Conservation (phyloP, 257 asterid genomes). For the Solanum appendiculatum region DNA sequence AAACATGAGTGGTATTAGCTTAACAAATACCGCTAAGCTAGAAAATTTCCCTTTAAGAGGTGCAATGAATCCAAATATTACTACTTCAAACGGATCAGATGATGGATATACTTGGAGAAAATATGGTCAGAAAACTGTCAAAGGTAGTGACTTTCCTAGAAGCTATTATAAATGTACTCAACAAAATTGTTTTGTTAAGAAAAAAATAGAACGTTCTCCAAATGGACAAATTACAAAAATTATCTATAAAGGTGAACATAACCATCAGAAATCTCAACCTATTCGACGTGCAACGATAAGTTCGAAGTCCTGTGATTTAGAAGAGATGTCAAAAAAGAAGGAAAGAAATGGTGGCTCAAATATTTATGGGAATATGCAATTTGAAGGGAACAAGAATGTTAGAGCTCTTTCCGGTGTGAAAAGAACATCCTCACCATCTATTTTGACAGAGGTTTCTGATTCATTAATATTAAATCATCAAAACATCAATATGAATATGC, state of each 20-base stretch:
- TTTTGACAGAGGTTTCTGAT: conserved; percentile 7
- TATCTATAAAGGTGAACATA: conserved; percentile 54
- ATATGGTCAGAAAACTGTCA: conserved; percentile 79
- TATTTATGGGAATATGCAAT: conserved; percentile 5
- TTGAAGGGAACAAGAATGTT: neutral
- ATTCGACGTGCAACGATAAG: conserved; percentile 8
- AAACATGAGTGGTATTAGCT: neutral
- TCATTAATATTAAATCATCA: neutral
- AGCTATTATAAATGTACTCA: conserved; percentile 68
- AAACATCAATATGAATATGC: neutral
- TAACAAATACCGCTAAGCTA: neutral
- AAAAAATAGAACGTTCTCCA: conserved; percentile 60
- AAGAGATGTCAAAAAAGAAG: conserved; percentile 14
- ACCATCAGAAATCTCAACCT: conserved; percentile 50
- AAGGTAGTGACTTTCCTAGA: conserved; percentile 67
- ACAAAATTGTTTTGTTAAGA: conserved; percentile 42
- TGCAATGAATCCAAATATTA: neutral
- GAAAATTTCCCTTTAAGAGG: neutral
- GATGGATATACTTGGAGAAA: conserved; percentile 78
- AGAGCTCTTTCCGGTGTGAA: conserved; percentile 6
- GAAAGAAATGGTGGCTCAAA: conserved; percentile 6
- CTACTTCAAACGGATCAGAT: conserved; percentile 14
- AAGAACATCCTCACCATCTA: conserved; percentile 12
- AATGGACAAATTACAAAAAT: conserved; percentile 55
- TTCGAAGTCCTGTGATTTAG: neutral